These are phyloP conservation scores for Pseudopithomyces maydicus DNA, from an alignment of 2,329 filamentous ascomycete species.

Conservation along the genomic window DNA sequence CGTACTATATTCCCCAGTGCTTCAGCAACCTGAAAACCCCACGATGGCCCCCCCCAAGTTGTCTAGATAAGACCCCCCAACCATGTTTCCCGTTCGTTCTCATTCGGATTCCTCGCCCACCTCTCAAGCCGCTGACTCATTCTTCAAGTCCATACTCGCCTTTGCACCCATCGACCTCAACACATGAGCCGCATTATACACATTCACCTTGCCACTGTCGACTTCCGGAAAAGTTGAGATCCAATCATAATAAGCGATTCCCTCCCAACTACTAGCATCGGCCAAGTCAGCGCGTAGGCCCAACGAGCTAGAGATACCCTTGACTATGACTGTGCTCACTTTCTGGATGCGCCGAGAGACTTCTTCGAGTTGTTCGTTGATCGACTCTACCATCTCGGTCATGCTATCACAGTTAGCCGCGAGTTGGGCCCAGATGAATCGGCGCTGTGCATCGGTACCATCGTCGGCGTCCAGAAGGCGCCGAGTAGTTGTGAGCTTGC, in stretches of 20 bases:
- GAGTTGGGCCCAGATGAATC: not conserved
- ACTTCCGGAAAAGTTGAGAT: constrained; percentile 13
- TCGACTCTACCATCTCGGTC: not conserved
- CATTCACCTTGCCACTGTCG: not conserved
- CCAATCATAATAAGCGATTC: constrained; percentile 12
- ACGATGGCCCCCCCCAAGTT: too few species aligned
- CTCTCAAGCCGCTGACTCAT: not conserved
- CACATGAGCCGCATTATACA: not conserved
- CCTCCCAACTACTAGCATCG: constrained; percentile 9
- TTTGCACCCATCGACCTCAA: not conserved
- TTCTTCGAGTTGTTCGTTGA: not conserved
- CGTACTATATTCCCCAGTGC: too few species aligned
- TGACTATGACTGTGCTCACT: not conserved
- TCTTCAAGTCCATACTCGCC: not conserved
- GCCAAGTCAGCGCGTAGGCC: not conserved
- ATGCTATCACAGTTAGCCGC: not conserved
- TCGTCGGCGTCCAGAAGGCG: too few species aligned
- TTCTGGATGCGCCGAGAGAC: not conserved
- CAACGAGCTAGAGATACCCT: not conserved
- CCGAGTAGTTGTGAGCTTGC: too few species aligned
- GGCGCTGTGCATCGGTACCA: not conserved
- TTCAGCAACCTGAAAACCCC: too few species aligned
- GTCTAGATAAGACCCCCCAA: too few species aligned
- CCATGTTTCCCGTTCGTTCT: too few species aligned
- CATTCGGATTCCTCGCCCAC: not conserved